phyloP scores from a whole-genome alignment of 768 basidiomycete species.

The Heimioporus sp. region DNA sequence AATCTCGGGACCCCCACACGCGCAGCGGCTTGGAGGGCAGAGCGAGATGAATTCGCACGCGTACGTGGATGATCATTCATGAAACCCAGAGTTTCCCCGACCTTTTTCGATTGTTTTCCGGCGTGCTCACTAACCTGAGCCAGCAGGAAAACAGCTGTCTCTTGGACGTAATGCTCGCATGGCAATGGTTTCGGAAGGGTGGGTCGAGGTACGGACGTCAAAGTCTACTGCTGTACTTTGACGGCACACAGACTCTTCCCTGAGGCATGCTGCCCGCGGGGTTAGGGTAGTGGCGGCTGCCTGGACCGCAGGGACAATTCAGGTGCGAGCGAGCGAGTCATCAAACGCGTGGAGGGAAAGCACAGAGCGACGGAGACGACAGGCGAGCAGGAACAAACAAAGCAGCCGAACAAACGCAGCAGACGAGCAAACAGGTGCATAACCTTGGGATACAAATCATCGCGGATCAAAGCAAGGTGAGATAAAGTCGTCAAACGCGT shows the following conservation, averaged over 20 bases:
- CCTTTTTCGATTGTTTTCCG: no score
- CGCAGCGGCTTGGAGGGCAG: not conserved
- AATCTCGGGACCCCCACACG: not conserved
- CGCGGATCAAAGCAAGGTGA: slow-evolving; percentile 7
- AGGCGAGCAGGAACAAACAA: slow-evolving; percentile 5
- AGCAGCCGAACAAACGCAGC: not conserved
- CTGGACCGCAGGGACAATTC: not conserved
- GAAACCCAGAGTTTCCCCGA: no score
- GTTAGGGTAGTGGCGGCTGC: not conserved
- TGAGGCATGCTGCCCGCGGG: slow-evolving; percentile 2
- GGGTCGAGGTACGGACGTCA: not conserved
- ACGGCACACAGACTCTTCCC: not conserved
- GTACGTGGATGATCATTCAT: no score
- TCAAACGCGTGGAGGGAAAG: not conserved
- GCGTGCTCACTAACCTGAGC: no score
- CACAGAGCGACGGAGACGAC: not conserved
- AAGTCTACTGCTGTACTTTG: not conserved
- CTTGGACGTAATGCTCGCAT: not conserved
- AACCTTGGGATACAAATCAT: slow-evolving; percentile 22
- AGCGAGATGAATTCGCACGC: not conserved
- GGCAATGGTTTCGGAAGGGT: not conserved
- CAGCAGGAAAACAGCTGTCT: not conserved
- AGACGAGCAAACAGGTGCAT: slow-evolving; percentile 12
- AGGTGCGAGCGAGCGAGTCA: slow-evolving; percentile 2
- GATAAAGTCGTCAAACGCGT: not conserved